A percentile compares a stretch with the other conserved stretches of the same genome.
These are phyloP conservation scores for Termitomyces sp. DNA, from an alignment of 1,284 basidiomycete genomes.

Conservation along the genomic window DNA sequence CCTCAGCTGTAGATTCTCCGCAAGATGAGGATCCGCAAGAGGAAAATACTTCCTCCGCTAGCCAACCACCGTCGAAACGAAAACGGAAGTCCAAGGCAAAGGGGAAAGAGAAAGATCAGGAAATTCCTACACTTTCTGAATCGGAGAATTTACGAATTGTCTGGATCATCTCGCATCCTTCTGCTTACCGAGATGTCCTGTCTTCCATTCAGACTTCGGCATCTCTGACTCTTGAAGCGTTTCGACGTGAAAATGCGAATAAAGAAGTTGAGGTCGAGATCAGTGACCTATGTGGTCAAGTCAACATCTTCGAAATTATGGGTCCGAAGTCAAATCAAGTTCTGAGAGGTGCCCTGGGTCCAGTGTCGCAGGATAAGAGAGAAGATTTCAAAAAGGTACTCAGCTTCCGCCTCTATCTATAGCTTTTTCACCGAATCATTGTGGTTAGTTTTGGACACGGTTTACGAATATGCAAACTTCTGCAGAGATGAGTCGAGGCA, in stretches of 20 bases:
- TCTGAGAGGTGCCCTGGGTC: slow-evolving; percentile 65
- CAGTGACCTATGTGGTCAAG: slow-evolving; percentile 59
- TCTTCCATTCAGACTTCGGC: slow-evolving; percentile 47
- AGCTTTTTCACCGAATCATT: background rate
- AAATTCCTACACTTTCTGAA: slow-evolving; percentile 10
- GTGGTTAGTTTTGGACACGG: slow-evolving; percentile 61
- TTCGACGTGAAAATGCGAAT: slow-evolving; percentile 19
- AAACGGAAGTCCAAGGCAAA: slow-evolving; percentile 22
- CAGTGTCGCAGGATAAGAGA: slow-evolving; percentile 47
- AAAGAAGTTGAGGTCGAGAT: slow-evolving; percentile 51
- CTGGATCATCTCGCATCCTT: slow-evolving; percentile 80
- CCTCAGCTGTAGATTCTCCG: slow-evolving; percentile 3
- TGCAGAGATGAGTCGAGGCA: slow-evolving; percentile 64
- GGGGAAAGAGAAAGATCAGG: slow-evolving; percentile 17
- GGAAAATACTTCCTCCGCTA: background rate
- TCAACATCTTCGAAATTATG: slow-evolving; percentile 83
- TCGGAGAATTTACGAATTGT: slow-evolving; percentile 36
- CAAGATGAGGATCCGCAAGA: slow-evolving; percentile 9
- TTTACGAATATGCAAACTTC: slow-evolving; percentile 60
- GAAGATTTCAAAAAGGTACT: slow-evolving; percentile 55
- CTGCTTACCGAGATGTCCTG: slow-evolving; percentile 55
- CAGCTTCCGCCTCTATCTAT: background rate
- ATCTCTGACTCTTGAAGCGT: slow-evolving; percentile 46
- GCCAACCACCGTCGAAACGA: slow-evolving; percentile 4
- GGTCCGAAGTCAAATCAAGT: slow-evolving; percentile 80